A percentile compares a stretch with the other conserved stretches of the same genome.
Conservation (phyloP, 2,329 filamentous ascomycete species). For the Atkinsonella hypoxylon region DNA sequence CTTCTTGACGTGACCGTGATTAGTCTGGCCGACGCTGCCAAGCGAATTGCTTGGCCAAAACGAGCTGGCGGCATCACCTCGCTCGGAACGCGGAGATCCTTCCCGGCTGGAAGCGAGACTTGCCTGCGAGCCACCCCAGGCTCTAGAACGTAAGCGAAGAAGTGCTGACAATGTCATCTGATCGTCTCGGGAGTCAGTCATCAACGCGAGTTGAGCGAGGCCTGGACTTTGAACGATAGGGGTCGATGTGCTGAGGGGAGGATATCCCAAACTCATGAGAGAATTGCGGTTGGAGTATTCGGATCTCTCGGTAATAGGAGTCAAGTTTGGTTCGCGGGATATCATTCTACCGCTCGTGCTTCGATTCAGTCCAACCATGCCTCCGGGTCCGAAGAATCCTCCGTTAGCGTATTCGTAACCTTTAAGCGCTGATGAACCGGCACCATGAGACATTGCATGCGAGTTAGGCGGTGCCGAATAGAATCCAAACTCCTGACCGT, state of each 20-base stretch:
- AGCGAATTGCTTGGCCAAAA: conserved; percentile 6
- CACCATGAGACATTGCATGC: conserved; percentile 32
- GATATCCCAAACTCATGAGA: conserved; percentile 56
- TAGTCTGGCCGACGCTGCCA: conserved; percentile 1
- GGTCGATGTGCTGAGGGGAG: conserved; percentile 29
- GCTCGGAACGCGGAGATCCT: conserved; percentile 37
- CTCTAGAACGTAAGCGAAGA: conserved; percentile 58
- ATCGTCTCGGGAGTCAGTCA: conserved; percentile 43
- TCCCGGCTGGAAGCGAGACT: conserved; percentile 49
- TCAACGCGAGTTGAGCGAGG: conserved; percentile 63
- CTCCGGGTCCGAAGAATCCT: conserved; percentile 76
- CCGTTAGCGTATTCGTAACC: conserved; percentile 59
- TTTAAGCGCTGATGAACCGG: conserved; percentile 19
- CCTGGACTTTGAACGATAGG: conserved; percentile 52
- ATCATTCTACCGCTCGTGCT: conserved; percentile 62
- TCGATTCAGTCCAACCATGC: conserved; percentile 41
- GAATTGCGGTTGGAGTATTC: conserved; percentile 95
- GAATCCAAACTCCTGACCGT: conserved; percentile 93
- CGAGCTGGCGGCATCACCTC: conserved; percentile 28
- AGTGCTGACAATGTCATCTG: conserved; percentile 66
- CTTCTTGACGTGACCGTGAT: conserved; percentile 28
- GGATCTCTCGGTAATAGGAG: conserved; percentile 88
- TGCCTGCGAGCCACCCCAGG: conserved; percentile 71
- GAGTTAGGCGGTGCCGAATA: conserved; percentile 52
- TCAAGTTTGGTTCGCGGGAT: conserved; percentile 80